Conservation (phyloP, 1,284 basidiomycete genomes). For the Ceratobasidium sp. region DNA sequence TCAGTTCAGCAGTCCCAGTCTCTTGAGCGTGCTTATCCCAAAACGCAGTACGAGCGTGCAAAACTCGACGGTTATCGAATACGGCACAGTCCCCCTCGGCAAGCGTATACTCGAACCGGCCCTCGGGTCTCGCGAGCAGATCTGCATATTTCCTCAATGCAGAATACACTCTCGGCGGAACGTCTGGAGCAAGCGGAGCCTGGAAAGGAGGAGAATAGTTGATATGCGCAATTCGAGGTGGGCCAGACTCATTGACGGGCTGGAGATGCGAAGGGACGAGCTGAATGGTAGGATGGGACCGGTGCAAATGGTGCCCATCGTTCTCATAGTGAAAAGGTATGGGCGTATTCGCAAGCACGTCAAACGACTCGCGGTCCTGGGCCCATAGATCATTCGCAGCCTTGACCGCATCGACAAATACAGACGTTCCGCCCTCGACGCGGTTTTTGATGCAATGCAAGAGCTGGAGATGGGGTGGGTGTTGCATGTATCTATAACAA, state of each 20-base stretch:
- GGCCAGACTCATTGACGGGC: slow-evolving; percentile 41
- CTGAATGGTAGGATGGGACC: slow-evolving; percentile 81
- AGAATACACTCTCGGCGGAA: slow-evolving; percentile 64
- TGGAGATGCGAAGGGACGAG: slow-evolving; percentile 52
- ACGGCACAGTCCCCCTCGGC: slow-evolving; percentile 84
- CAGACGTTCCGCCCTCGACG: slow-evolving; percentile 81
- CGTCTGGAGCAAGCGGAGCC: slow-evolving; percentile 66
- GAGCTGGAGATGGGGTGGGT: slow-evolving; percentile 89
- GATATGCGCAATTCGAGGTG: slow-evolving; percentile 61
- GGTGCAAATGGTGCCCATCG: slow-evolving; percentile 83
- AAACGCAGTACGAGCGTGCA: slow-evolving; percentile 89
- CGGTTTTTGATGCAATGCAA: slow-evolving; percentile 86
- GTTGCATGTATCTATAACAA: slow-evolving; percentile 76
- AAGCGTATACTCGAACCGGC: slow-evolving; percentile 71
- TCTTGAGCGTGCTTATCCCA: slow-evolving; percentile 47
- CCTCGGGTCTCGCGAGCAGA: slow-evolving; percentile 62
- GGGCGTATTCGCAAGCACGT: slow-evolving; percentile 63
- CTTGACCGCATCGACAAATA: slow-evolving; percentile 84
- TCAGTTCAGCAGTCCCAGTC: slow-evolving; percentile 55
- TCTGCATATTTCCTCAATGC: slow-evolving; percentile 70
- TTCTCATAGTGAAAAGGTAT: slow-evolving; percentile 92
- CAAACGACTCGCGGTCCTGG: slow-evolving; percentile 62
- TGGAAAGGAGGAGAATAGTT: slow-evolving; percentile 98
- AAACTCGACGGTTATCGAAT: slow-evolving; percentile 91
- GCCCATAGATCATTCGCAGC: slow-evolving; percentile 67